These are phyloP conservation scores for Neophaeococcomyces mojaviensis DNA, from an alignment of 2,329 filamentous ascomycete genomes.

Conservation along the genomic window DNA sequence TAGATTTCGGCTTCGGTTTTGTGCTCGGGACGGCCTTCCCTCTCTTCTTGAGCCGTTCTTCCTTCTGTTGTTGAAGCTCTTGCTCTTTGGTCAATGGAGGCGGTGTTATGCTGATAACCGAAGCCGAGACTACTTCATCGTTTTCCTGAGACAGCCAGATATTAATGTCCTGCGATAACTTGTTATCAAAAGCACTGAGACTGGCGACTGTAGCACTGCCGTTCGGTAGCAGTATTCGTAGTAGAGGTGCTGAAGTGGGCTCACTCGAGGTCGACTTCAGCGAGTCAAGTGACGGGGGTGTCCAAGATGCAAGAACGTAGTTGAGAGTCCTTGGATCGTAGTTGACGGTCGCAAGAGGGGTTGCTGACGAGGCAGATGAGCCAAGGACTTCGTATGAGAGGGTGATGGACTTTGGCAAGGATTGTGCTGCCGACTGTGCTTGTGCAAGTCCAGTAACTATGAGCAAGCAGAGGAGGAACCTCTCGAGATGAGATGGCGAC, in stretches of 20 bases:
- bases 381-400: constrained; percentile 21
- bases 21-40: constrained; percentile 19
- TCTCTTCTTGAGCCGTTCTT: constrained; percentile 18
- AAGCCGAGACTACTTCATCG: constrained; percentile 34
- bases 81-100: constrained; percentile 16
- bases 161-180: constrained; percentile 28
- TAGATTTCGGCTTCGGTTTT: constrained; percentile 14
- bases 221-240: constrained; percentile 31
- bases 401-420: constrained; percentile 18
- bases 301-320: constrained; percentile 32
- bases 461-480: not conserved
- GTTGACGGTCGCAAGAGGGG: constrained; percentile 32
- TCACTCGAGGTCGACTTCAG: constrained; percentile 24
- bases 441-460: not conserved
- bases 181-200: constrained; percentile 26
- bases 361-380: constrained; percentile 12
- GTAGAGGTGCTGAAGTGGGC: constrained; percentile 47
- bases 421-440: constrained; percentile 4
- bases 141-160: constrained; percentile 34
- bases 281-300: constrained; percentile 25
- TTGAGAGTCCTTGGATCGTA: constrained; percentile 34
- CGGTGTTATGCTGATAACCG: constrained; percentile 18
- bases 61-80: constrained; percentile 19
- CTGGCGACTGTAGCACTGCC: constrained; percentile 34
- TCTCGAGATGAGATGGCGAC: not conserved